Percentiles rank a stretch among this genome's conserved stretches.
Evolutionary conservation across 2,329 filamentous ascomycete genomes (phyloP).

Genomic region (Calonectria naviculata): DNA sequence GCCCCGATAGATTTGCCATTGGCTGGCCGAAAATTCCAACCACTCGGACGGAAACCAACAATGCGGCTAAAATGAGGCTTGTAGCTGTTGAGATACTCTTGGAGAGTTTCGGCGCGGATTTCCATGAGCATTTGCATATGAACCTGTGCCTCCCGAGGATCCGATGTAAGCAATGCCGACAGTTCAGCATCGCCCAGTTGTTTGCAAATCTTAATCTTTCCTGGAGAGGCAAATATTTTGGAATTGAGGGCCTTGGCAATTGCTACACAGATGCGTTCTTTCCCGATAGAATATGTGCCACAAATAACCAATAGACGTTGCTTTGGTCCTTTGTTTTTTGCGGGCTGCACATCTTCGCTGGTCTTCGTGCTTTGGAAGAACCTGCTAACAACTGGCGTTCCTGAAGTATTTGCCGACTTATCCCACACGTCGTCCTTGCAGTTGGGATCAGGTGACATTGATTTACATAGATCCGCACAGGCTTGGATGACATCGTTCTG

Average conservation of each 20-base stretch:
- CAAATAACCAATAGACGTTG: slow-evolving; percentile 88
- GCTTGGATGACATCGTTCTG: slow-evolving; percentile 89
- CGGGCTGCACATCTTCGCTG: slow-evolving; percentile 43
- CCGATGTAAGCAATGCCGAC: slow-evolving; percentile 77
- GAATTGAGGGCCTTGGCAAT: slow-evolving; percentile 87
- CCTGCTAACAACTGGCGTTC: slow-evolving; percentile 60
- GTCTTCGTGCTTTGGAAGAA: slow-evolving; percentile 59
- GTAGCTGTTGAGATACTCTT: slow-evolving; percentile 86
- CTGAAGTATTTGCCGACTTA: slow-evolving; percentile 52
- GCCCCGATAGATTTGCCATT: slow-evolving; percentile 65
- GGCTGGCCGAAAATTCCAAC: slow-evolving; percentile 90
- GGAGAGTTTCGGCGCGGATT: slow-evolving; percentile 89
- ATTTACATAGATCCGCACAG: slow-evolving; percentile 89
- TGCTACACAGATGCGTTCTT: slow-evolving; percentile 93
- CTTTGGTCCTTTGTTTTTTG: slow-evolving; percentile 38
- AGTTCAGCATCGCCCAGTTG: slow-evolving; percentile 90
- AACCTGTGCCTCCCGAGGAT: slow-evolving; percentile 89
- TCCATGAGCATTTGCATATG: slow-evolving; percentile 99
- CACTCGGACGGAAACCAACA: slow-evolving; percentile 91
- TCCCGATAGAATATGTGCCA: slow-evolving; percentile 97
- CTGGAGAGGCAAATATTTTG: slow-evolving; percentile 88
- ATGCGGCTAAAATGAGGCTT: slow-evolving; percentile 86
- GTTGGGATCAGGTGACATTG: slow-evolving; percentile 73
- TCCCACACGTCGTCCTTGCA: slow-evolving; percentile 61
- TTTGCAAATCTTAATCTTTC: slow-evolving; percentile 85